These are phyloP conservation scores for Hyphodiscus hymeniophilus DNA, from an alignment of 495 filamentous ascomycete species.

Conservation along the genomic window DNA sequence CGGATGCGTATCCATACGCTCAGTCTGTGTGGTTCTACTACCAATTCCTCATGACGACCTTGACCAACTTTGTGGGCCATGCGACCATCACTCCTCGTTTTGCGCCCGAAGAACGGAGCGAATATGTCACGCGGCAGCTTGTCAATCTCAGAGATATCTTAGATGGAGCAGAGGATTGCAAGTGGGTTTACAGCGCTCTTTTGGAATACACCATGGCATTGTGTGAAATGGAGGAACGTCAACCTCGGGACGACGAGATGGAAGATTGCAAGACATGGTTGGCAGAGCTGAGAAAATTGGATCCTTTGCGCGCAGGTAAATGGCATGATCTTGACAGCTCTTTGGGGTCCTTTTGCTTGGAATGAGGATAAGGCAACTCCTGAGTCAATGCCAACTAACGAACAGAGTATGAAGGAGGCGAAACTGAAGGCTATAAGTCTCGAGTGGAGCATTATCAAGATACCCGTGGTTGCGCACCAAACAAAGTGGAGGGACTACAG, in stretches of 20 bases:
- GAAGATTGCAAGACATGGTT: conserved; percentile 52
- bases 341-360: not conserved
- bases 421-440: too few species aligned
- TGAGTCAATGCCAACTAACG: too few species aligned
- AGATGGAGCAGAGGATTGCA: conserved; percentile 65
- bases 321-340: conserved; percentile 44
- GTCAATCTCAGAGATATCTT: conserved; percentile 63
- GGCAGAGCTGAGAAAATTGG: conserved; percentile 51
- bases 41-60: conserved; percentile 65
- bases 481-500: too few species aligned
- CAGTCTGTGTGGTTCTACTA: conserved; percentile 97
- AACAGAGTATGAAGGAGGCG: too few species aligned
- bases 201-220: conserved; percentile 51
- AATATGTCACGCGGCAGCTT: conserved; percentile 61
- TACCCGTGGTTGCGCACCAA: too few species aligned
- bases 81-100: conserved; percentile 57
- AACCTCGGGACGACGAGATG: conserved; percentile 29
- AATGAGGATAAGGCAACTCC: not conserved
- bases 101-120: conserved; percentile 48
- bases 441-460: too few species aligned
- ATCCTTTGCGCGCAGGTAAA: conserved; percentile 60
- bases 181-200: conserved; percentile 73
- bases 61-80: conserved; percentile 27
- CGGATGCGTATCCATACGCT: conserved; percentile 67
- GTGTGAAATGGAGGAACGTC: conserved; percentile 33